Evolutionary conservation across 1,284 basidiomycete species (phyloP), one percentile per base, ranked within the genome.

Genomic region (Boletus mariae): DNA sequence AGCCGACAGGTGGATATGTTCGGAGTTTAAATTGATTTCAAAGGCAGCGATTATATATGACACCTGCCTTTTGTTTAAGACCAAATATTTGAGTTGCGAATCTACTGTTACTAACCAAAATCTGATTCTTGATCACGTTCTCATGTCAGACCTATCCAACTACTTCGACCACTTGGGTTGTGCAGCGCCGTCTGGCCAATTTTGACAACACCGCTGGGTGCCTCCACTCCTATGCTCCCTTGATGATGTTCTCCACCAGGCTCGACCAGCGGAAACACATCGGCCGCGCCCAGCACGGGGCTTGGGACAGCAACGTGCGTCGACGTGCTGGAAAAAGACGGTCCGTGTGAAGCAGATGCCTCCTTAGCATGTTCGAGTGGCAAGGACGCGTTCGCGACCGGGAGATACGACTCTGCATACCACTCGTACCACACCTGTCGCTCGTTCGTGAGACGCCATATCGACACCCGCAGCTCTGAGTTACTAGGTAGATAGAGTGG

Each of bases 401-500:
- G 83, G 40, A 98, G 76, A 75, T 91, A 98, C 3, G 88, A 86
- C 65, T 98, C 94, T 0, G 93, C 94, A 63, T 87, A 86, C 97
- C 97, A 99, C 72, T 99, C 97, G 73, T 98, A 99, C 97, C 97
- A 99, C 8, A 99, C 93, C 62, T 90, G 84, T 31, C 85, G 82
- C 56, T 86, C 79, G 67, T 90, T 90, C 1, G 94, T 94, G 54
- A 98, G 73, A 29, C 97, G 85, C 96, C 97, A 99, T 49, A 99
- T 83, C 49, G 91, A 90, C 9, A 98, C 92, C 53, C 94, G 90
- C 15, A 99, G 75, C 70, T 99, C 96, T 25, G 91, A 87, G 62
- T 92, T 87, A 55, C 88, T 88, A 11, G 97, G 96, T 1, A 99
- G 79, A 68, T 98, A 98, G 7, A 99, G 72, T 1, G 96, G 93